These are phyloP conservation scores for Talaromyces stipitatus DNA, from an alignment of 495 filamentous ascomycete genomes.

Conservation along the genomic window DNA sequence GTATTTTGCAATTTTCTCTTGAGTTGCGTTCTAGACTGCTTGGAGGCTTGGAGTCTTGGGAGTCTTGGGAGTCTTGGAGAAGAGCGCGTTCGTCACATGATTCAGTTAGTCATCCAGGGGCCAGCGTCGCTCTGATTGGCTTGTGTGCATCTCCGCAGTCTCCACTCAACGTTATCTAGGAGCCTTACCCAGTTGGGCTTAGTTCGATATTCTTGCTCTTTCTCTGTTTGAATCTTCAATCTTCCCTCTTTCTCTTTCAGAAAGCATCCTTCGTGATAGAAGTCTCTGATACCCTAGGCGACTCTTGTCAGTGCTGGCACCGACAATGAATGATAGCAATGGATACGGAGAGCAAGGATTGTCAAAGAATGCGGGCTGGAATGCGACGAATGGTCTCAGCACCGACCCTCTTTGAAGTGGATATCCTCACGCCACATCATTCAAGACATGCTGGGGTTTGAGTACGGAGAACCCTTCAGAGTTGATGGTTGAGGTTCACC, in stretches of 20 bases:
- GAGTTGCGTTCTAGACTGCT: too few species aligned
- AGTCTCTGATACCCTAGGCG: too few species aligned
- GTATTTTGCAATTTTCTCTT: too few species aligned
- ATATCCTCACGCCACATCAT: neutral
- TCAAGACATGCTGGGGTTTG: neutral
- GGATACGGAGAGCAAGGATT: too few species aligned
- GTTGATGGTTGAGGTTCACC: neutral
- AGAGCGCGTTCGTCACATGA: neutral
- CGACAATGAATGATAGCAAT: too few species aligned
- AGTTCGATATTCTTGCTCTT: neutral
- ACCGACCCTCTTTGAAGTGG: neutral
- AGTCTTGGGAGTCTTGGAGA: too few species aligned
- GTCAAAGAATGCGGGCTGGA: neutral
- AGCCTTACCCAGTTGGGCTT: neutral
- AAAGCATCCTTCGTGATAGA: too few species aligned
- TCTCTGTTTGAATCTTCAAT: too few species aligned
- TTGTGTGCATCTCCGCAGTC: neutral
- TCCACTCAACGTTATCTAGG: neutral
- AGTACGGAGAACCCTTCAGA: neutral
- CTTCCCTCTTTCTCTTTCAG: too few species aligned
- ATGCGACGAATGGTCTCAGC: neutral
- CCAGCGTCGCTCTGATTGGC: neutral
- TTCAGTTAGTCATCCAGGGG: neutral
- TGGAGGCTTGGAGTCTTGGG: too few species aligned
- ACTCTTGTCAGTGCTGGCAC: too few species aligned